Conservation (phyloP, 176 grass and related monocot species). For the Saccharum officinarum region DNA sequence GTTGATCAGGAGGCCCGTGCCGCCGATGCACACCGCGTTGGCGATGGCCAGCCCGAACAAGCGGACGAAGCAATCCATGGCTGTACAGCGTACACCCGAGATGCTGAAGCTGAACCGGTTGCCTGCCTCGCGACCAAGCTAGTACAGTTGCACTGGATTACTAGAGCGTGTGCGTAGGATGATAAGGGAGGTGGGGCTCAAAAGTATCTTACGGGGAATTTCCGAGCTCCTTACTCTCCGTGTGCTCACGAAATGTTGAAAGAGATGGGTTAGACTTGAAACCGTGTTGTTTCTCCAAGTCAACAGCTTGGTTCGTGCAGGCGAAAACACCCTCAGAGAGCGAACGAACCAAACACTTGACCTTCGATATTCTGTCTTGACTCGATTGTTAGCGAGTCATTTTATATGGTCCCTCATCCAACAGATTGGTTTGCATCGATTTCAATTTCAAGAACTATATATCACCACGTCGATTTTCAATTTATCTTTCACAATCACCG, state of each 20-base stretch:
- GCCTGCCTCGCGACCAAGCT: neutral
- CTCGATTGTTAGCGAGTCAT: neutral
- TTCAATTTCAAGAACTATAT: no score
- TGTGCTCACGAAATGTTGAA: neutral
- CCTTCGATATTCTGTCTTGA: no score
- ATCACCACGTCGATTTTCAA: neutral
- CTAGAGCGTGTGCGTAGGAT: neutral
- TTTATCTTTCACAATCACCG: no score
- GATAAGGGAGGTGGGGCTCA: neutral
- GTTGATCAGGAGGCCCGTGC: neutral
- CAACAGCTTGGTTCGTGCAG: neutral
- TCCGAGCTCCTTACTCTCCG: neutral
- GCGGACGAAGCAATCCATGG: neutral
- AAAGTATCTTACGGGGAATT: neutral
- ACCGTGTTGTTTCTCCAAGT: constrained; percentile 4
- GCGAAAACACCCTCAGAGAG: neutral
- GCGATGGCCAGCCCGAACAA: neutral
- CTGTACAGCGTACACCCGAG: neutral
- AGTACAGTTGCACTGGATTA: neutral
- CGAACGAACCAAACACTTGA: neutral
- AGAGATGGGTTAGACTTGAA: neutral
- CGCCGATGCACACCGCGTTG: constrained; percentile 3
- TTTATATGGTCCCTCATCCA: neutral
- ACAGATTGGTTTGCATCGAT: neutral
- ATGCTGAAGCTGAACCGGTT: neutral